Base-by-base conservation (phyloP, 1,284 basidiomycete species). In the Cerrena zonata region DNA sequence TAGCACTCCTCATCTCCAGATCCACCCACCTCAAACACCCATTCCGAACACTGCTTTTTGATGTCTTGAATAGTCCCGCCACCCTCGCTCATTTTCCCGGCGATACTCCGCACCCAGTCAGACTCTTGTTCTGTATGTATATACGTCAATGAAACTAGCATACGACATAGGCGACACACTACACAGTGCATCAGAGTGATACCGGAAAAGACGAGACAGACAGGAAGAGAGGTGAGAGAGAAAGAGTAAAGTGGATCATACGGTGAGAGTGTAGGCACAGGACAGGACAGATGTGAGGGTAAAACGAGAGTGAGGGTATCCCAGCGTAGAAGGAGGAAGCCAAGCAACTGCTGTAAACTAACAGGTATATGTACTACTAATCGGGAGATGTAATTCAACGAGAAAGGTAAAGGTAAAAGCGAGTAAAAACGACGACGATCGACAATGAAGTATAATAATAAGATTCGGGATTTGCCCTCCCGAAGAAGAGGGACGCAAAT, bases 271-370 rank as follows among this genome's bases (percentile, higher is more conserved):
- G 12, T 26, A 24, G 23, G 39, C 4, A 39, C 4, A 15, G 37
- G 13, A 5, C n/a, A 39, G 4, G 37, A 21, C 13, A 4, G 37
- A 21, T 15, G 4, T 11, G 41, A 23, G 41, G 18, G 41, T 42
- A 42, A 40, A 42, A 42, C n/a, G 41, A 42, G 21, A 5, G 41
- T 42, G 41, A 23, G 41, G 41, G 41, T 42, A 42, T 42, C 41
- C 41, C 41, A 23, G 24, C 41, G 21, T 22, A 23, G 23, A 22
- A 39, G 21, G 4, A 39, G 37, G 21, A 39, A 22, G 18, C 41
- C 41, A 24, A 34, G 30, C 30, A 34, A 34, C 7, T 34, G 30
- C 30, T 34, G 15, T 34, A 34, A 34, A 34, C 30, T 34, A 34
- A 15, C 15, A 34, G 7, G 7, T 7, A 34, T 7, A 15, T 34